These are phyloP conservation scores for Paecilomyces fulvus DNA, from an alignment of 2,329 filamentous ascomycete species.

Conservation along the genomic window DNA sequence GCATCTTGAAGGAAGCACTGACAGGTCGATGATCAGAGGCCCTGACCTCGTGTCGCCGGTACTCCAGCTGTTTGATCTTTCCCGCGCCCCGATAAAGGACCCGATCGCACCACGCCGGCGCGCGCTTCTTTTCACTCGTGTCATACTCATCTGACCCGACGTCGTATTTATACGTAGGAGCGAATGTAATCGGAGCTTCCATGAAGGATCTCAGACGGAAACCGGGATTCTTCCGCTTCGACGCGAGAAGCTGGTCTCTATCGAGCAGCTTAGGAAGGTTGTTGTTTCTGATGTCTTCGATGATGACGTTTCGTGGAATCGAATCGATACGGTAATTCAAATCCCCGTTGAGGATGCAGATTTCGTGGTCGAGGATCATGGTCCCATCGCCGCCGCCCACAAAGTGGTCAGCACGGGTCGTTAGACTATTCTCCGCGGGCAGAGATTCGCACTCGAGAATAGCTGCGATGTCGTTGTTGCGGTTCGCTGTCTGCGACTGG, in stretches of 20 bases:
- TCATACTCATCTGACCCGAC: slow-evolving; percentile 93
- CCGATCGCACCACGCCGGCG: slow-evolving; percentile 94
- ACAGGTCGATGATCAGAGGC: slow-evolving; percentile 92
- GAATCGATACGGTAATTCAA: slow-evolving; percentile 98
- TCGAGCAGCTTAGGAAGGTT: slow-evolving; percentile 83
- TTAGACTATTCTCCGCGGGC: slow-evolving; percentile 61
- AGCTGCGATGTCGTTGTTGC: slow-evolving; percentile 84
- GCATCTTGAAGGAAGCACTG: slow-evolving; percentile 71
- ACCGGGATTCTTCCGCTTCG: slow-evolving; percentile 76
- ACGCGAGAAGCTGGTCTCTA: slow-evolving; percentile 84
- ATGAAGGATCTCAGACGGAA: slow-evolving; percentile 83
- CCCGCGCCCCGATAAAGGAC: slow-evolving; percentile 77
- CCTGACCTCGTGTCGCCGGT: slow-evolving; percentile 77
- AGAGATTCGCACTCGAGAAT: slow-evolving; percentile 76
- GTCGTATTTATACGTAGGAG: slow-evolving; percentile 97
- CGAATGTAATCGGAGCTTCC: slow-evolving; percentile 85
- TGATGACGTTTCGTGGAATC: slow-evolving; percentile 87
- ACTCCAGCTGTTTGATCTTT: slow-evolving; percentile 78
- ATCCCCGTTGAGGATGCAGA: slow-evolving; percentile 94
- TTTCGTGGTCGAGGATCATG: slow-evolving; percentile 93
- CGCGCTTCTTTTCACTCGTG: slow-evolving; percentile 84
- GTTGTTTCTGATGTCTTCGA: slow-evolving; percentile 70
- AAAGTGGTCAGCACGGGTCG: slow-evolving; percentile 65
- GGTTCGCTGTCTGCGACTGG: slow-evolving; percentile 78
- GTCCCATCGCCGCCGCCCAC: slow-evolving; percentile 88